Base-by-base conservation (phyloP, 1,284 basidiomycete genomes). In the Ceratobasidium sp. region DNA sequence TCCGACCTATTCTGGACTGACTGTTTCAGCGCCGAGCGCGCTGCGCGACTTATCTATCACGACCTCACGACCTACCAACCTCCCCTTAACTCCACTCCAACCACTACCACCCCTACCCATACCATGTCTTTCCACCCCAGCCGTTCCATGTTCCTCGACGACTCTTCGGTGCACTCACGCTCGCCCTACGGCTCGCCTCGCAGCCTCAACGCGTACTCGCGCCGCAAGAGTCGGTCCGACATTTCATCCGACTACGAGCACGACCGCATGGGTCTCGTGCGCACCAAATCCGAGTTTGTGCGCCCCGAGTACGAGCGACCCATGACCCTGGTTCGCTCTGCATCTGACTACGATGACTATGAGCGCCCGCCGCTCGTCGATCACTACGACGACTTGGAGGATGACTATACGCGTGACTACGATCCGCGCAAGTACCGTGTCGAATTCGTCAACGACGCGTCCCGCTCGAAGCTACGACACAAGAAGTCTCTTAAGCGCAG, bases 101-200 rank as follows among this genome's bases (percentile, higher is more conserved):
- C 40, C 17, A 40, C 61, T 46, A 17, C 61, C 17, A 62, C 40
- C 23, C 20, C 33, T n/a, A 44, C 17, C n/a, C 44, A 56, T 54
- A 44, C 46, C 23, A 66, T 66, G 61, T 50, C 73, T n/a, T 75
- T 75, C 73, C 52, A 75, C 50, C 69, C 69, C n/a, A n/a, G n/a
- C 13, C 73, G 73, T 26, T 75, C 73, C 44, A 75, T 75, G 73
- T 75, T 75, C 62, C 73, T 75, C 50, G 73, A 75, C 38, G 73
- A 75, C 61, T 62, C 73, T 20, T 62, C 50, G 62, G 50, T 75
- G 40, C 48, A 75, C 23, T 42, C 73, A 17, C 73, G 61, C 28
- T 75, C 73, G 33, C 33, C 73, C 26, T 56, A 65, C 26, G 44
- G 48, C 23, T 50, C 50, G 13, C 59, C 42, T 50, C 73, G 73